A percentile compares a stretch with the other conserved stretches of the same genome.
Conservation (phyloP, 129 eudicot genomes). For the Lactuca saligna region DNA sequence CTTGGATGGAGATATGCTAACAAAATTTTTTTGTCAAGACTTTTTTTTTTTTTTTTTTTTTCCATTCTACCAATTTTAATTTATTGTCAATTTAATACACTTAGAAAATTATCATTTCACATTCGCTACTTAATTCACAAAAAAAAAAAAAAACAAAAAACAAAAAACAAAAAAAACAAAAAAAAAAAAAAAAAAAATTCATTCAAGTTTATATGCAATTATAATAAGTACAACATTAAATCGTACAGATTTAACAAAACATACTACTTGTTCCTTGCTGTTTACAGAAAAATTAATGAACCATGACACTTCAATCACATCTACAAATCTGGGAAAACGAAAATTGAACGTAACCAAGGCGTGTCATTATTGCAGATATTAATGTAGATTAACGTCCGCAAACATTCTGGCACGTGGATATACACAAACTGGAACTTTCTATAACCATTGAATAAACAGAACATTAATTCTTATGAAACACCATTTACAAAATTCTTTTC, state of each 20-base stretch:
- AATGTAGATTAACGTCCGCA: neutral
- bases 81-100: too few species aligned
- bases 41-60: too few species aligned
- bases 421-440: conserved; percentile 6
- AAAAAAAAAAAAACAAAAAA: too few species aligned
- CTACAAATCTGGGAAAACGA: neutral
- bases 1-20: too few species aligned
- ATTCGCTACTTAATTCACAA: too few species aligned
- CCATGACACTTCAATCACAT: neutral
- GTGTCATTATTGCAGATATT: neutral
- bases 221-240: too few species aligned
- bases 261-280: neutral
- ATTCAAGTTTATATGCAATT: too few species aligned
- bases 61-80: too few species aligned
- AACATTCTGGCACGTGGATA: conserved; percentile 18
- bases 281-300: neutral
- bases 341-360: neutral
- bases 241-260: neutral
- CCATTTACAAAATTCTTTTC: conserved; percentile 22
- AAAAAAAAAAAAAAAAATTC: too few species aligned
- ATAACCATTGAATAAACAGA: neutral
- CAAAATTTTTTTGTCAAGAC: too few species aligned
- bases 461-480: conserved; percentile 21
- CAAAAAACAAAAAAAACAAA: too few species aligned
- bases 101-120: too few species aligned